phyloP scores from a whole-genome alignment of 2,329 filamentous ascomycete genomes.

The Pseudogymnoascus sp. region DNA sequence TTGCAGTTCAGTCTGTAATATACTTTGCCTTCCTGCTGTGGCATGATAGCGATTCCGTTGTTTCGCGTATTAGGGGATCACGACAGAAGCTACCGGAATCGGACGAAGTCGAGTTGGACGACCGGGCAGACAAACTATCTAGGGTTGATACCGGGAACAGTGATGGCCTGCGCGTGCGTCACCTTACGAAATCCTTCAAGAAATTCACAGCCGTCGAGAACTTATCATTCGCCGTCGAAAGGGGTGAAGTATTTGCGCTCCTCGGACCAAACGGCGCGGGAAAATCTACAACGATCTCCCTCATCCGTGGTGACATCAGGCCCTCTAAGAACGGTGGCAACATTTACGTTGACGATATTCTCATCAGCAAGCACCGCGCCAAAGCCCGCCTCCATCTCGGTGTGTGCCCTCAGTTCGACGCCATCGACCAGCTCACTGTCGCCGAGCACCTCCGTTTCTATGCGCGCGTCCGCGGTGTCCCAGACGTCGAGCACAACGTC shows the following conservation, averaged over 20 bases:
- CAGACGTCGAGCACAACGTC: slow-evolving; percentile 70
- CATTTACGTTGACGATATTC: slow-evolving; percentile 70
- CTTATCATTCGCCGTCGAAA: slow-evolving; percentile 72
- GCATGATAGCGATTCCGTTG: slow-evolving; percentile 67
- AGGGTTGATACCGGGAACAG: slow-evolving; percentile 48
- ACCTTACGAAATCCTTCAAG: slow-evolving; percentile 74
- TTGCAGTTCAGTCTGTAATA: slow-evolving; percentile 64
- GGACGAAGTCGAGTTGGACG: slow-evolving; percentile 30
- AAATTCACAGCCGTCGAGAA: slow-evolving; percentile 77
- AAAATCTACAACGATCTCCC: slow-evolving; percentile 80
- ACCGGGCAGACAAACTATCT: slow-evolving; percentile 56
- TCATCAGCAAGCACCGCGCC: slow-evolving; percentile 64
- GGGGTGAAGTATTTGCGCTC: slow-evolving; percentile 78
- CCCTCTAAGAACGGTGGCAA: slow-evolving; percentile 64
- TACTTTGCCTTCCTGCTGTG: slow-evolving; percentile 69
- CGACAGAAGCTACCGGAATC: slow-evolving; percentile 10
- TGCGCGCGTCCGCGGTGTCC: slow-evolving; percentile 71
- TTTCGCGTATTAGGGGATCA: slow-evolving; percentile 40
- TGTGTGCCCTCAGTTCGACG: slow-evolving; percentile 86
- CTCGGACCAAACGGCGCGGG: slow-evolving; percentile 88
- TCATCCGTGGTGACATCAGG: slow-evolving; percentile 81
- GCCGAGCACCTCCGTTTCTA: slow-evolving; percentile 83
- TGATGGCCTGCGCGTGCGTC: slow-evolving; percentile 58
- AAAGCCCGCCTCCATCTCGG: slow-evolving; percentile 70
- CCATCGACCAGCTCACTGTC: slow-evolving; percentile 86